Conservation (phyloP, 192 early-diverging fungal genomes). For the Obelidium mucronatum region DNA sequence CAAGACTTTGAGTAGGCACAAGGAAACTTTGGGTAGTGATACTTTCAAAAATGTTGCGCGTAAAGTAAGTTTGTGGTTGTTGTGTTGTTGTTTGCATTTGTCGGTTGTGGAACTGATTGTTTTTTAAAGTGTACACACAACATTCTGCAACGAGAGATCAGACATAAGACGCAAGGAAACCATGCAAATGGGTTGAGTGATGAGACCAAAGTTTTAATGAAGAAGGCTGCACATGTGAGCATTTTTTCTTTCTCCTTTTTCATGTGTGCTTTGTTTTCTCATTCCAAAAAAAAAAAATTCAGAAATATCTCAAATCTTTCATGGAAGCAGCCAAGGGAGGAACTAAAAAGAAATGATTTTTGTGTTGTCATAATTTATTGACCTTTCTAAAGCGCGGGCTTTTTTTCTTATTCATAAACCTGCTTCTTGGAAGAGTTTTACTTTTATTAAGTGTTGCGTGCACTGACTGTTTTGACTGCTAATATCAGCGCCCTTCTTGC, state of each 20-base stretch:
- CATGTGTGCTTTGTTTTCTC: neutral
- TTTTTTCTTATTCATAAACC: no score
- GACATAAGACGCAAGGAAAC: constrained; percentile 15
- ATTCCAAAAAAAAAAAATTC: neutral
- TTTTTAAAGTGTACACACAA: constrained; percentile 42
- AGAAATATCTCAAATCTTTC: constrained; percentile 24
- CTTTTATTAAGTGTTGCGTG: no score
- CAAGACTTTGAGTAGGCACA: constrained; percentile 48
- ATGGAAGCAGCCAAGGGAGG: neutral
- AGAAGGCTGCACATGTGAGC: constrained; percentile 37
- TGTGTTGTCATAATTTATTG: no score
- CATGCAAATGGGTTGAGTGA: constrained; percentile 28
- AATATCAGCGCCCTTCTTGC: no score
- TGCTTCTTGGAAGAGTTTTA: no score
- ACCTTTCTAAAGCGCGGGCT: no score
- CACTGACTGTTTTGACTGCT: no score
- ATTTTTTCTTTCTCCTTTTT: neutral
- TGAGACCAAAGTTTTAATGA: constrained; percentile 35
- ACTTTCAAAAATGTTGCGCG: constrained; percentile 57
- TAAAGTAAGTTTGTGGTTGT: constrained; percentile 39
- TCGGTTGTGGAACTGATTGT: neutral
- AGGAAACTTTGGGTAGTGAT: constrained; percentile 41
- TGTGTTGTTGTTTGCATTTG: neutral
- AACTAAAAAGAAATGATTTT: no score
- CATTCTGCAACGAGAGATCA: constrained; percentile 51